Evolutionary conservation across 176 grass and related monocot genomes (phyloP).

Genomic region (Bonia amplexicaulis): DNA sequence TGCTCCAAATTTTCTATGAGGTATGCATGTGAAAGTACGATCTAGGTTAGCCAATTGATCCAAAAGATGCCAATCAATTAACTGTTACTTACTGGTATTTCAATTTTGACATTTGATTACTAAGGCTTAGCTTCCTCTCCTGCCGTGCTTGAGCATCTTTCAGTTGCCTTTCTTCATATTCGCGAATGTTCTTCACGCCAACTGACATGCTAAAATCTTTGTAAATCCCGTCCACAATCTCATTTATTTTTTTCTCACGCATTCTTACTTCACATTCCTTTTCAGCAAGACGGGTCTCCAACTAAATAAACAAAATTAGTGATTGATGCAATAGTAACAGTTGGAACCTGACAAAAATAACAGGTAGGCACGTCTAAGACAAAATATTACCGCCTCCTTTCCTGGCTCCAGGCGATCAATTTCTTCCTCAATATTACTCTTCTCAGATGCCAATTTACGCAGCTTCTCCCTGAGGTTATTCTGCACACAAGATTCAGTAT

Average conservation of each 20-base stretch:
- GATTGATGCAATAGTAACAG: slow-evolving; percentile 7
- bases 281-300: slow-evolving; percentile 52
- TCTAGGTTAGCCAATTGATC: neutral
- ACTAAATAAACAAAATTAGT: slow-evolving; percentile 52
- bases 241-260: slow-evolving; percentile 95
- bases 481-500: slow-evolving; percentile 41
- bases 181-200: slow-evolving; percentile 92
- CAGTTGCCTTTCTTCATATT: slow-evolving; percentile 96
- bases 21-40: slow-evolving; percentile 5
- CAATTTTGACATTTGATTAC: slow-evolving; percentile 96
- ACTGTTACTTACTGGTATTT: slow-evolving; percentile 89
- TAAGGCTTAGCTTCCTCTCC: slow-evolving; percentile 75
- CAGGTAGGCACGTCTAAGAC: neutral
- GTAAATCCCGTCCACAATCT: slow-evolving; percentile 88
- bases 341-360: neutral
- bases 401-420: slow-evolving; percentile 70
- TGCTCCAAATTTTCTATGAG: too few species aligned
- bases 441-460: slow-evolving; percentile 64
- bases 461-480: slow-evolving; percentile 73
- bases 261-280: slow-evolving; percentile 69
- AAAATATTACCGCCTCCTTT: slow-evolving; percentile 59
- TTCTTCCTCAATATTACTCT: slow-evolving; percentile 67
- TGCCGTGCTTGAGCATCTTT: slow-evolving; percentile 79
- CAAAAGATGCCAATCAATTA: neutral
- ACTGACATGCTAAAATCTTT: slow-evolving; percentile 90